phyloP scores from a whole-genome alignment of 495 filamentous ascomycete genomes.

The Amphirosellinia nigrospora region DNA sequence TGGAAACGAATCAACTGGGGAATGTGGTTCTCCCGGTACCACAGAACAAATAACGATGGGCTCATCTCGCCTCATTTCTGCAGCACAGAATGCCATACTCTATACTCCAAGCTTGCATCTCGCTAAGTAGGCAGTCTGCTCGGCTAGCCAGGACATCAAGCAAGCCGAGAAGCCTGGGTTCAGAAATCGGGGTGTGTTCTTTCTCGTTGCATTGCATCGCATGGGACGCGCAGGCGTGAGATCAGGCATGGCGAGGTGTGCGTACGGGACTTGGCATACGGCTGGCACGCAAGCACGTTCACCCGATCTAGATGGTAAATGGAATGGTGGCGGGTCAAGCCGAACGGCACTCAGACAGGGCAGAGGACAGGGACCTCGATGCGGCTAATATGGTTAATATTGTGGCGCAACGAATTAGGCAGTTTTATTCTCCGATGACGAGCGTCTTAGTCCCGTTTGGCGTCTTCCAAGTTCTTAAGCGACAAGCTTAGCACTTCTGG shows the following conservation, averaged over 20 bases:
- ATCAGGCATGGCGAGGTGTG: slow-evolving; percentile 21
- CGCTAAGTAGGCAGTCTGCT: slow-evolving; percentile 10
- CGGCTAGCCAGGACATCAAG: background rate
- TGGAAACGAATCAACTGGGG: slow-evolving; percentile 20
- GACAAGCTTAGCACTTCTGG: slow-evolving; percentile 4
- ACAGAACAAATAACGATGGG: slow-evolving; percentile 11
- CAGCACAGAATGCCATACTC: slow-evolving; percentile 7
- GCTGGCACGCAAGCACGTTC: slow-evolving; percentile 15
- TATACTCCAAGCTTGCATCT: slow-evolving; percentile 1
- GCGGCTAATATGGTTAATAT: slow-evolving; percentile 27
- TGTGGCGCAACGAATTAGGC: slow-evolving; percentile 18
- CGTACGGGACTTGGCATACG: background rate
- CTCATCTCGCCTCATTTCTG: slow-evolving; percentile 12
- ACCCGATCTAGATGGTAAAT: slow-evolving; percentile 18
- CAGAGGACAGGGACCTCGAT: slow-evolving; percentile 4
- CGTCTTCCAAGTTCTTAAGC: slow-evolving; percentile 11
- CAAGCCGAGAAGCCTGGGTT: background rate
- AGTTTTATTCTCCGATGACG: slow-evolving; percentile 22
- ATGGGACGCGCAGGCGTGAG: slow-evolving; percentile 19
- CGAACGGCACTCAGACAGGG: background rate
- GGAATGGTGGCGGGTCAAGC: slow-evolving; percentile 10
- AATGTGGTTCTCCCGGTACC: slow-evolving; percentile 8
- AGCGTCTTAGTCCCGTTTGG: background rate
- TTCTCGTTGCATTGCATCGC: slow-evolving; percentile 21
- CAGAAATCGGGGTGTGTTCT: background rate